phyloP scores from a whole-genome alignment of 257 asterid species.

The Dorcoceras hygrometricum region DNA sequence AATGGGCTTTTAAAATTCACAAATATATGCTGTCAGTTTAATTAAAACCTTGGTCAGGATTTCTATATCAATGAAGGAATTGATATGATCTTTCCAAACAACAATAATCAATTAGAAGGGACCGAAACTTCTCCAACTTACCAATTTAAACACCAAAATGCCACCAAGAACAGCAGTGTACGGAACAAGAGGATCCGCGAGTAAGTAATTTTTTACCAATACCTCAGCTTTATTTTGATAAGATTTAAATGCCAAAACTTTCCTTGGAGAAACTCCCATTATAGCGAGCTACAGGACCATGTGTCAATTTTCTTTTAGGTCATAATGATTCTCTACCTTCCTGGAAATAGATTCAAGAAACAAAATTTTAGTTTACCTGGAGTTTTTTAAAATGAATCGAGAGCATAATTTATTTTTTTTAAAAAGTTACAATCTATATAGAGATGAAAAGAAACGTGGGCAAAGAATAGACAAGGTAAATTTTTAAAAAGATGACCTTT shows the following conservation, averaged over 20 bases:
- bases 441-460: constrained; percentile 10
- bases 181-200: constrained; percentile 83
- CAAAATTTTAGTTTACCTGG: neutral
- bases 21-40: constrained; percentile 1
- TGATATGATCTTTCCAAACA: constrained; percentile 20
- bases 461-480: constrained; percentile 9
- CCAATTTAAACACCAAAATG: constrained; percentile 77
- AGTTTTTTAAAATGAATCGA: neutral
- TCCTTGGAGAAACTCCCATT: constrained; percentile 60
- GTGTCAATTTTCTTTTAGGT: constrained; percentile 33
- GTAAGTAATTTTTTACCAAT: constrained; percentile 66
- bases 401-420: neutral
- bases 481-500: constrained; percentile 18
- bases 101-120: constrained; percentile 16
- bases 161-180: constrained; percentile 77
- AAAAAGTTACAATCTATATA: constrained; percentile 1
- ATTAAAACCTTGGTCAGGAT: constrained; percentile 3
- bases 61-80: neutral
- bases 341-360: constrained; percentile 30
- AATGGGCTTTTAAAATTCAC: constrained; percentile 13
- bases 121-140: constrained; percentile 31
- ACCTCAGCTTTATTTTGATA: constrained; percentile 73
- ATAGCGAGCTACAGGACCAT: constrained; percentile 33
- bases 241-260: constrained; percentile 51
- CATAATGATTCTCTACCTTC: constrained; percentile 34